Percentiles rank a stretch among this genome's conserved stretches.
Conservation (phyloP, 2,329 filamentous ascomycete genomes). For the Calonectria naviculata region DNA sequence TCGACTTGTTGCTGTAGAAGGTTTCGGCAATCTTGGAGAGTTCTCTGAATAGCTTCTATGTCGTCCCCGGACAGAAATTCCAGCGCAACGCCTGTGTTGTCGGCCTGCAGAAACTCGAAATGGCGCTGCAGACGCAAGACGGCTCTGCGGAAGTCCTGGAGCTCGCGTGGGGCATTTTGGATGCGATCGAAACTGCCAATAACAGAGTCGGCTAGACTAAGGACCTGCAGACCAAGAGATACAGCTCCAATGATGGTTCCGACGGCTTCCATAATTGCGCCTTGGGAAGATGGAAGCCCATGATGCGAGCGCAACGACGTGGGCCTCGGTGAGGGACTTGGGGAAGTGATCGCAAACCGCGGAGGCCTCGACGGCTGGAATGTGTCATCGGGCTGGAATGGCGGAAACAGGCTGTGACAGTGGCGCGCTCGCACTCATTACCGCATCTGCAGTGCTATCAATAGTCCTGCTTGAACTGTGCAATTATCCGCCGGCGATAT, state of each 20-base stretch:
- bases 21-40: not conserved
- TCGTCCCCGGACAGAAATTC: not conserved
- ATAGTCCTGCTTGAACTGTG: not conserved
- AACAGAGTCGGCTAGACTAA: constrained; percentile 16
- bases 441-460: not conserved
- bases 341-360: not conserved
- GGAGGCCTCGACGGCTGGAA: not conserved
- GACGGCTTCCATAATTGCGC: constrained; percentile 10
- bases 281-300: not conserved
- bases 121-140: constrained; percentile 18
- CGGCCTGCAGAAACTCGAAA: constrained; percentile 10
- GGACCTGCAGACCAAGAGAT: constrained; percentile 11
- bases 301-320: constrained; percentile 7
- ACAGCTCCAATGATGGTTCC: constrained; percentile 7
- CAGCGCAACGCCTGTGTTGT: not conserved
- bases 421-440: constrained; percentile 1
- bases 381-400: not conserved
- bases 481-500: not conserved
- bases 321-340: not conserved
- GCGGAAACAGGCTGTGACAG: not conserved
- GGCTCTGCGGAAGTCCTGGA: constrained; percentile 19
- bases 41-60: not conserved
- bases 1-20: not conserved
- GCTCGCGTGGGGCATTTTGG: constrained; percentile 21
- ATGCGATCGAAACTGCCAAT: constrained; percentile 19